These are phyloP conservation scores for Wickerhamiella qilinensis DNA, from an alignment of 805 yeast species.

Conservation along the genomic window DNA sequence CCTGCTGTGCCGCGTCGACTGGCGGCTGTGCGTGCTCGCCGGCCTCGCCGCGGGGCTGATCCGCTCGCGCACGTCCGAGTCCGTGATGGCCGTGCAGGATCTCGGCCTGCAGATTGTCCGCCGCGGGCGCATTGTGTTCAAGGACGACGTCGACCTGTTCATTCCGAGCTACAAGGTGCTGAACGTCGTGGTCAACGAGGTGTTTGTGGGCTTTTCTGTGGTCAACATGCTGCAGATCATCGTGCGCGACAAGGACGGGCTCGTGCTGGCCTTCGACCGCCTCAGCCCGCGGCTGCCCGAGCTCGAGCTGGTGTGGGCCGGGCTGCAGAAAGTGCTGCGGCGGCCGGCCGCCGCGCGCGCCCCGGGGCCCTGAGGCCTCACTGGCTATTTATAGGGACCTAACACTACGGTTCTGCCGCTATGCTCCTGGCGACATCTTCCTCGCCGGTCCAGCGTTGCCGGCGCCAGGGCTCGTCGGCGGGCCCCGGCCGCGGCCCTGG, in stretches of 20 bases:
- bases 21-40: not conserved
- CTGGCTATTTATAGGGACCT: too few relatives aligned
- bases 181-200: slow-evolving; percentile 62
- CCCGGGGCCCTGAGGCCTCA: too few relatives aligned
- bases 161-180: slow-evolving; percentile 40
- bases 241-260: slow-evolving; percentile 25
- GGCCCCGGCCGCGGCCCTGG: too few relatives aligned
- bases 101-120: slow-evolving; percentile 33
- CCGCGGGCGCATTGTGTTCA: slow-evolving; percentile 17
- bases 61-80: slow-evolving; percentile 15
- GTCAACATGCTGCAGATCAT: slow-evolving; percentile 47
- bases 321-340: slow-evolving; percentile 4
- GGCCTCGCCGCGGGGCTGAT: not conserved
- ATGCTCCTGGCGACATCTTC: too few relatives aligned
- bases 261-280: slow-evolving; percentile 19
- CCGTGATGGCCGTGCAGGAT: slow-evolving; percentile 27
- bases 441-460: too few relatives aligned
- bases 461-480: too few relatives aligned
- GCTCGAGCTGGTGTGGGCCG: slow-evolving; percentile 12
- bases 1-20: too few relatives aligned
- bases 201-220: slow-evolving; percentile 52
- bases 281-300: slow-evolving; percentile 9
- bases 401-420: too few relatives aligned
- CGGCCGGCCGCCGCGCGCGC: too few relatives aligned
- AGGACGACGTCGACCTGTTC: slow-evolving; percentile 25